A percentile compares a stretch with the other conserved stretches of the same genome.
phyloP scores from a whole-genome alignment of 2,329 filamentous ascomycete genomes.

The Cladosporium sp. region DNA sequence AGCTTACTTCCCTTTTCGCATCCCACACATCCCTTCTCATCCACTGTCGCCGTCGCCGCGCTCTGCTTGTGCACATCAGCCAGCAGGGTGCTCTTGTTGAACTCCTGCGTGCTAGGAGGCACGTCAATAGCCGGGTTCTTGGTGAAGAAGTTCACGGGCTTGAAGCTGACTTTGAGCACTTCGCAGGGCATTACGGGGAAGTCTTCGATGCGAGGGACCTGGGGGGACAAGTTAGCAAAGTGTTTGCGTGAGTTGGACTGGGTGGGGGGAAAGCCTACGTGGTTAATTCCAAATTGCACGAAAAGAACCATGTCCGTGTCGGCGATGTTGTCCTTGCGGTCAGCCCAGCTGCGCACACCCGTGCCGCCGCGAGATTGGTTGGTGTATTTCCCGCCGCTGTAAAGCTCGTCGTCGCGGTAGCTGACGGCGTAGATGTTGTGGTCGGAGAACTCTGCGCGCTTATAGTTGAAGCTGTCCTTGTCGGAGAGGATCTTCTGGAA shows the following conservation, averaged over 20 bases:
- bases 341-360: slow-evolving; percentile 46
- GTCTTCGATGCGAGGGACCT: slow-evolving; percentile 51
- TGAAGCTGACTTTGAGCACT: slow-evolving; percentile 53
- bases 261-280: slow-evolving; percentile 28
- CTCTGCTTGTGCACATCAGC: slow-evolving; percentile 31
- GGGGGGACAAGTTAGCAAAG: background rate
- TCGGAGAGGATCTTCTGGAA: slow-evolving; percentile 52
- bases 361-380: slow-evolving; percentile 54
- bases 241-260: background rate
- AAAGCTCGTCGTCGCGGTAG: slow-evolving; percentile 56
- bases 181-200: slow-evolving; percentile 59
- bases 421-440: slow-evolving; percentile 56
- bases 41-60: slow-evolving; percentile 32
- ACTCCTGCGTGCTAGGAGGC: slow-evolving; percentile 45
- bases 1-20: slow-evolving; percentile 7
- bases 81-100: slow-evolving; percentile 40
- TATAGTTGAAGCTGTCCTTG: slow-evolving; percentile 52
- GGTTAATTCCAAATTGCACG: slow-evolving; percentile 56
- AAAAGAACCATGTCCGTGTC: slow-evolving; percentile 56
- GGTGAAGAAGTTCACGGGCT: slow-evolving; percentile 57
- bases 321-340: slow-evolving; percentile 50
- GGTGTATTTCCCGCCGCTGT: slow-evolving; percentile 57
- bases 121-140: slow-evolving; percentile 58
- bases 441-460: slow-evolving; percentile 56
- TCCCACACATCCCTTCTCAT: slow-evolving; percentile 27